Evolutionary conservation across 352 stramenopile species (phyloP).

Genomic region (Pythium chondricola): DNA sequence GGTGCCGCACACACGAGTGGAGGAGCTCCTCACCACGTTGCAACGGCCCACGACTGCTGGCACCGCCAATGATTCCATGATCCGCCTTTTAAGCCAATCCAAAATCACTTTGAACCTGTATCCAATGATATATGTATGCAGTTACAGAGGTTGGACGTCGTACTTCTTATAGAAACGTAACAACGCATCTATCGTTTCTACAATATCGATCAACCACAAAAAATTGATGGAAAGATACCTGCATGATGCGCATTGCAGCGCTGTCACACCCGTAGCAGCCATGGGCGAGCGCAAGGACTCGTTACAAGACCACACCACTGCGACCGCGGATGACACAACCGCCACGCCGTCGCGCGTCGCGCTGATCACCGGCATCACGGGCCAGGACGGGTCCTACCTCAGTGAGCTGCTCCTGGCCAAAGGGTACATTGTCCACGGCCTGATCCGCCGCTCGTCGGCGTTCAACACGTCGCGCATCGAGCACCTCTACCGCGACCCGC

Average conservation of each 20-base stretch:
- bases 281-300: too few species aligned
- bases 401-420: slow-evolving; percentile 96
- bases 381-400: slow-evolving; percentile 98
- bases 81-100: slow-evolving; percentile 37
- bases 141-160: neutral
- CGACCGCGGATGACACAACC: neutral
- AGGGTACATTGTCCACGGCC: slow-evolving; percentile 93
- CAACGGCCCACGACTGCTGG: slow-evolving; percentile 1
- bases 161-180: too few species aligned
- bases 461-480: slow-evolving; percentile 99
- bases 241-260: too few species aligned
- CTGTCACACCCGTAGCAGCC: too few species aligned
- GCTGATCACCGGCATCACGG: slow-evolving; percentile 98
- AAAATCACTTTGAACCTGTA: neutral
- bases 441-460: slow-evolving; percentile 96
- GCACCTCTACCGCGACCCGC: slow-evolving; percentile 95
- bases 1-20: slow-evolving; percentile 10
- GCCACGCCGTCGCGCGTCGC: slow-evolving; percentile 38
- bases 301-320: too few species aligned
- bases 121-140: slow-evolving; percentile 7
- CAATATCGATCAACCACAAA: too few species aligned
- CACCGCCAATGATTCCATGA: slow-evolving; percentile 38
- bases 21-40: neutral
- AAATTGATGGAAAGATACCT: too few species aligned
- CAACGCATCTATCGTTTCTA: too few species aligned